Percentiles rank a stretch among this genome's conserved stretches.
Conservation (phyloP, 139 green algal species). For the Micractinium conductrix region DNA sequence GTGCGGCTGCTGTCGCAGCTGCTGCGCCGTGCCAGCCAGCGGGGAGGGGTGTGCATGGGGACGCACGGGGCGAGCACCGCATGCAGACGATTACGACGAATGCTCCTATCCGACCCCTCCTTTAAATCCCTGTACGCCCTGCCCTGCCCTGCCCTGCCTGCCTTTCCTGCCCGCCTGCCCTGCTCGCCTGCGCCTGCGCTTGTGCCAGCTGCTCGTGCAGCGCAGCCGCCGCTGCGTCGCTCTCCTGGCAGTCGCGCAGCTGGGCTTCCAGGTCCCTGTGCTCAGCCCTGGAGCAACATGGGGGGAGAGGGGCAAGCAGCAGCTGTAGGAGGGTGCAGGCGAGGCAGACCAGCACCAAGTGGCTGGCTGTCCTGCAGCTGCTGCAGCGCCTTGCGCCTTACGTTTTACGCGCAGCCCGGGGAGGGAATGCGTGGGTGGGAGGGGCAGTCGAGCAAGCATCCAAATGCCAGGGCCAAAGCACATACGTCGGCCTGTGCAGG, state of each 20-base stretch:
- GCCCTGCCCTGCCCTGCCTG: too few relatives aligned
- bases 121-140: neutral
- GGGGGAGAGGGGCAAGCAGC: too few relatives aligned
- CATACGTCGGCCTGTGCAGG: too few relatives aligned
- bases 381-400: neutral
- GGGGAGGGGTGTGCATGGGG: neutral
- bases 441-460: too few relatives aligned
- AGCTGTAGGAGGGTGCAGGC: neutral
- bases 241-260: conserved; percentile 9
- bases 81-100: too few relatives aligned
- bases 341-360: neutral
- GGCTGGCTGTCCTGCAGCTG: neutral
- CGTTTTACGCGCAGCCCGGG: too few relatives aligned
- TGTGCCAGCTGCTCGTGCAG: conserved; percentile 2
- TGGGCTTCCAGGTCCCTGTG: conserved; percentile 11
- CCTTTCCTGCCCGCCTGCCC: neutral
- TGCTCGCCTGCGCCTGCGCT: neutral
- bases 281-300: conserved; percentile 19
- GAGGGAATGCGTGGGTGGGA: neutral
- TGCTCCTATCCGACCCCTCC: too few relatives aligned
- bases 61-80: too few relatives aligned
- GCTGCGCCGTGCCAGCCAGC: neutral
- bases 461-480: too few relatives aligned
- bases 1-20: conserved; percentile 21
- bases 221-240: neutral